These are phyloP conservation scores for Lachancea lanzarotensis DNA, from an alignment of 805 yeast species.

Conservation along the genomic window DNA sequence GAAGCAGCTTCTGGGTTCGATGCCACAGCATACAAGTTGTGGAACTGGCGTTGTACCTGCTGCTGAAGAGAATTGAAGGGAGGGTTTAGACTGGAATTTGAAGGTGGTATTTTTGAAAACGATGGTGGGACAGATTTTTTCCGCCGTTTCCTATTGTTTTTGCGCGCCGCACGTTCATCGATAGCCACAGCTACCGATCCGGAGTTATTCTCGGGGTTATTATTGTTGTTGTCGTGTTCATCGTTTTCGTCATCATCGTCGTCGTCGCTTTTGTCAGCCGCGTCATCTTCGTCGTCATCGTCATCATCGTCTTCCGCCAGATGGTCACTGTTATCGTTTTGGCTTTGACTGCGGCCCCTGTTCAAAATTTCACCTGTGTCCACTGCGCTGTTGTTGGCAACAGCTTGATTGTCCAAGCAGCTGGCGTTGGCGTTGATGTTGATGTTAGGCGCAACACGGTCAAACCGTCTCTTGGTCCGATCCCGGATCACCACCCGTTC, in stretches of 20 bases:
- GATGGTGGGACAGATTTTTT: neutral
- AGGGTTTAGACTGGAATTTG: conserved; percentile 6
- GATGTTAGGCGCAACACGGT: conserved; percentile 1
- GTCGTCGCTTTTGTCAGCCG: conserved; percentile 8
- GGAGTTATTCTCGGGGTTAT: neutral
- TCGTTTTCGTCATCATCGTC: conserved; percentile 6
- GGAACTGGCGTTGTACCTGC: conserved; percentile 25
- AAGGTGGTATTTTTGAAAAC: neutral
- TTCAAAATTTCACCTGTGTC: too few relatives aligned
- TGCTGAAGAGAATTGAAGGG: conserved; percentile 23
- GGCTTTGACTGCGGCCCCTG: too few relatives aligned
- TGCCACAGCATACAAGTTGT: conserved; percentile 17
- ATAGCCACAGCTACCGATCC: neutral
- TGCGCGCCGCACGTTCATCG: neutral
- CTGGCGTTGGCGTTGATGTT: too few relatives aligned
- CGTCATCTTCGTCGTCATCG: conserved; percentile 10
- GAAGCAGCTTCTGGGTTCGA: conserved; percentile 2
- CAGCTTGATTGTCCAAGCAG: too few relatives aligned
- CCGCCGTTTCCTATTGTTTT: conserved; percentile 1
- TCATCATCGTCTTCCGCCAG: conserved; percentile 12
- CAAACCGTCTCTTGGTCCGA: conserved; percentile 5
- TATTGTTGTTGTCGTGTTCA: conserved; percentile 6
- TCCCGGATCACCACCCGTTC: conserved; percentile 13
- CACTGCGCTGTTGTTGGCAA: too few relatives aligned
- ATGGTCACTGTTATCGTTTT: neutral